These are phyloP conservation scores for Trichosporon ovoides DNA, from an alignment of 1,284 basidiomycete genomes.

Conservation along the genomic window DNA sequence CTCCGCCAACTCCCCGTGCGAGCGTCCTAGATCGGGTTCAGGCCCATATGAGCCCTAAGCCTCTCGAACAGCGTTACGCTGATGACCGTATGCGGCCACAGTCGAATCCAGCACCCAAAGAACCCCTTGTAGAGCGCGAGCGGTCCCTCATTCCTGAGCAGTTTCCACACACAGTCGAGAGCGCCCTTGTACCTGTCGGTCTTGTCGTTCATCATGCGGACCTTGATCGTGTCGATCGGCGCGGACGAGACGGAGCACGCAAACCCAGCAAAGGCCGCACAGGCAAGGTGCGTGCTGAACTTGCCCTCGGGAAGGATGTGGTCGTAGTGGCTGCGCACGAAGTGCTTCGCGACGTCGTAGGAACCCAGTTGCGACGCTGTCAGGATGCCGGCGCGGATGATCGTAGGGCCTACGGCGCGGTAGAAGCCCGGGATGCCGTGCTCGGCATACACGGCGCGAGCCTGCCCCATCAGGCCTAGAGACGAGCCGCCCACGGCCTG, in stretches of 20 bases:
- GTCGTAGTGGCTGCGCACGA: constrained; percentile 17
- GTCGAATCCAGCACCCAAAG: constrained; percentile 21
- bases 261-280: constrained; percentile 20
- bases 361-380: constrained; percentile 20
- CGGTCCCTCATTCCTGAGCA: constrained; percentile 18
- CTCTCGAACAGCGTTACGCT: constrained; percentile 17
- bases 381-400: constrained; percentile 19
- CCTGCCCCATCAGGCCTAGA: constrained; percentile 10
- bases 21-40: constrained; percentile 21
- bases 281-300: constrained; percentile 14
- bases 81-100: constrained; percentile 24
- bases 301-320: constrained; percentile 18
- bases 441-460: constrained; percentile 7
- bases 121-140: constrained; percentile 23
- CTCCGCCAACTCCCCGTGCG: neutral
- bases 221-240: constrained; percentile 23
- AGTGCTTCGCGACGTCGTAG: constrained; percentile 25
- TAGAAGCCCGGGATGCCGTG: constrained; percentile 17
- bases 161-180: constrained; percentile 13
- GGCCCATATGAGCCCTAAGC: constrained; percentile 12
- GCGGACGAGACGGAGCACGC: constrained; percentile 16
- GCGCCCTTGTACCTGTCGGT: constrained; percentile 8
- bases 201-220: constrained; percentile 22
- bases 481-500: constrained; percentile 16
- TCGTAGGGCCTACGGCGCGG: constrained; percentile 14